phyloP scores from a whole-genome alignment of 371 early-diverging fungal species.

The Lichtheimia corymbifera region DNA sequence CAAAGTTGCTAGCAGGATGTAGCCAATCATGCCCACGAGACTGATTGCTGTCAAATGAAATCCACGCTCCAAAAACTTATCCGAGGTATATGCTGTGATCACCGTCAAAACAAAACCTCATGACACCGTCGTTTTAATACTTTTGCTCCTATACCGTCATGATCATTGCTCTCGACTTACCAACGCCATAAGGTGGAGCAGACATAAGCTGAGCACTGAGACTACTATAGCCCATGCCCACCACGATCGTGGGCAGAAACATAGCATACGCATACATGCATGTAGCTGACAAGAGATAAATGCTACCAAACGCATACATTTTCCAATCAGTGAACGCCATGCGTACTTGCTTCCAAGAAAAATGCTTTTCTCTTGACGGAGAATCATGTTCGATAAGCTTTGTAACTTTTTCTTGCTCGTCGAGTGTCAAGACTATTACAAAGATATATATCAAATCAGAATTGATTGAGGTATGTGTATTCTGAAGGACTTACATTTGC shows the following conservation, averaged over 20 bases:
- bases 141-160: not conserved
- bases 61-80: constrained; percentile 64
- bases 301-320: constrained; percentile 56
- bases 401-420: constrained; percentile 57
- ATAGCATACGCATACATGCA: constrained; percentile 65
- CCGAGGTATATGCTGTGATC: constrained; percentile 58
- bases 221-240: constrained; percentile 60
- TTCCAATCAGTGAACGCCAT: constrained; percentile 58
- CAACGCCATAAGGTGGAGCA: constrained; percentile 18
- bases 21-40: constrained; percentile 61
- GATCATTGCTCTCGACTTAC: not conserved
- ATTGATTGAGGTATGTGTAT: not conserved
- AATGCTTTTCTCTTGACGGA: constrained; percentile 54
- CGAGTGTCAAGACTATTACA: constrained; percentile 44
- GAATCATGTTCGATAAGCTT: constrained; percentile 61
- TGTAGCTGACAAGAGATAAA: constrained; percentile 42
- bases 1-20: constrained; percentile 56
- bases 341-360: constrained; percentile 60
- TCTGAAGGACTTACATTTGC: constrained; percentile 10
- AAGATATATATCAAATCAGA: not conserved
- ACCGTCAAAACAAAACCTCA: constrained; percentile 57
- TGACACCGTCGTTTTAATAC: not conserved
- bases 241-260: constrained; percentile 74
- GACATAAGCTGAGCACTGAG: constrained; percentile 50
- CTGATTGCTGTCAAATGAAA: constrained; percentile 60